Conservation (phyloP, 2,329 filamentous ascomycete genomes). For the Stemphylium beticola region DNA sequence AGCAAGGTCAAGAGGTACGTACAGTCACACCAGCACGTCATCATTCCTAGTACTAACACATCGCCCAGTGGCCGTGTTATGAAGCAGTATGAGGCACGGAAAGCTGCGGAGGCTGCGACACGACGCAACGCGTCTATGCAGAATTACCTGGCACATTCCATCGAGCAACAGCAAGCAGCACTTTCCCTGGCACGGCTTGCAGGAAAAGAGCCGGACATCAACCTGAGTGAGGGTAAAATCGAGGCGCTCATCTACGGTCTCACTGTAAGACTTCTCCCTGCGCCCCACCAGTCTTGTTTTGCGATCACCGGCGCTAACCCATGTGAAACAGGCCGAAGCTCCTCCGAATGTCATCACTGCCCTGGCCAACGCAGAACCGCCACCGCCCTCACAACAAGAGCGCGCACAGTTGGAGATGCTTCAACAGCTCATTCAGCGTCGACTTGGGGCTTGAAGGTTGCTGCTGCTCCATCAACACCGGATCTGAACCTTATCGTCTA, state of each 20-base stretch:
- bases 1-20: conserved; percentile 59
- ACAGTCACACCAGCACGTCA: conserved; percentile 5
- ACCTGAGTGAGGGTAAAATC: conserved; percentile 54
- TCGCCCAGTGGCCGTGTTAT: conserved; percentile 30
- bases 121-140: conserved; percentile 36
- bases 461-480: conserved; percentile 11
- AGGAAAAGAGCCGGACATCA: conserved; percentile 57
- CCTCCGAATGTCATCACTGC: conserved; percentile 43
- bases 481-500: conserved; percentile 23
- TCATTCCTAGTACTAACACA: conserved; percentile 20
- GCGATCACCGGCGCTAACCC: conserved; percentile 43
- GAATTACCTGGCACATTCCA: conserved; percentile 37
- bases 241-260: conserved; percentile 64
- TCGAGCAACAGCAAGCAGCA: conserved; percentile 70
- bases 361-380: conserved; percentile 36
- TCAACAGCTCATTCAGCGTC: conserved; percentile 41
- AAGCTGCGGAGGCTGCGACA: conserved; percentile 19
- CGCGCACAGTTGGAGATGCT: conserved; percentile 41
- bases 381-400: conserved; percentile 32
- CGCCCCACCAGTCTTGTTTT: conserved; percentile 35
- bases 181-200: conserved; percentile 67
- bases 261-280: conserved; percentile 60
- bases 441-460: conserved; percentile 33
- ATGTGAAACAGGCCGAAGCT: conserved; percentile 49
- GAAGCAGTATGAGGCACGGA: conserved; percentile 23